Evolutionary conservation across 345 rosid genomes (phyloP).

Genomic region (Cardamine resedifolia): DNA sequence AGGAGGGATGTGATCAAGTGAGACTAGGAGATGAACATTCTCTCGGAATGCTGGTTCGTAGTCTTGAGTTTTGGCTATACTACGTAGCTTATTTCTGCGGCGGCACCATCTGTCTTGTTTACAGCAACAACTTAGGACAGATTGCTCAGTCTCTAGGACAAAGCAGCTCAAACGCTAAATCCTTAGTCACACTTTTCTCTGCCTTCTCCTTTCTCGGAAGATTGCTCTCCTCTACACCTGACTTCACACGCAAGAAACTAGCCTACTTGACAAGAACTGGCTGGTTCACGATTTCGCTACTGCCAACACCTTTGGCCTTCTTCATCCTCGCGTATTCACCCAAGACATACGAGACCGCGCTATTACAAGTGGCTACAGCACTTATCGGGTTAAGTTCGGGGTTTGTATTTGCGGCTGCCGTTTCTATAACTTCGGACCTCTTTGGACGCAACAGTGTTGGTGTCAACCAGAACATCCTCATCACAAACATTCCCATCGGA

Average conservation of each 20-base stretch:
- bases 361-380: conserved; percentile 48
- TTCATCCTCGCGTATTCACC: conserved; percentile 52
- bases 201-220: conserved; percentile 84
- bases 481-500: conserved; percentile 83
- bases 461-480: conserved; percentile 84
- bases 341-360: conserved; percentile 28
- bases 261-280: conserved; percentile 63
- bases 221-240: conserved; percentile 75
- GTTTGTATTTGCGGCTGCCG: conserved; percentile 70
- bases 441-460: conserved; percentile 75
- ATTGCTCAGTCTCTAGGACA: conserved; percentile 67
- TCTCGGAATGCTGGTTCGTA: conserved; percentile 46
- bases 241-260: conserved; percentile 60
- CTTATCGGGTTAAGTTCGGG: conserved; percentile 80
- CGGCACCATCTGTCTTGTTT: conserved; percentile 75
- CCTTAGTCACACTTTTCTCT: conserved; percentile 69
- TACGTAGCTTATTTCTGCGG: conserved; percentile 71
- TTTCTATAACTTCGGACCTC: conserved; percentile 81
- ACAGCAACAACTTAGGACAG: conserved; percentile 89
- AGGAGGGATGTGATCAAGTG: conserved; percentile 42
- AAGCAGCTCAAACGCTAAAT: conserved; percentile 36
- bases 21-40: conserved; percentile 76
- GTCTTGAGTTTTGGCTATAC: conserved; percentile 79
- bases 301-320: conserved; percentile 75
- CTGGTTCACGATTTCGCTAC: conserved; percentile 65